Evolutionary conservation across 139 green algal genomes (phyloP).

Genomic region (Astrephomene gubernaculifera): DNA sequence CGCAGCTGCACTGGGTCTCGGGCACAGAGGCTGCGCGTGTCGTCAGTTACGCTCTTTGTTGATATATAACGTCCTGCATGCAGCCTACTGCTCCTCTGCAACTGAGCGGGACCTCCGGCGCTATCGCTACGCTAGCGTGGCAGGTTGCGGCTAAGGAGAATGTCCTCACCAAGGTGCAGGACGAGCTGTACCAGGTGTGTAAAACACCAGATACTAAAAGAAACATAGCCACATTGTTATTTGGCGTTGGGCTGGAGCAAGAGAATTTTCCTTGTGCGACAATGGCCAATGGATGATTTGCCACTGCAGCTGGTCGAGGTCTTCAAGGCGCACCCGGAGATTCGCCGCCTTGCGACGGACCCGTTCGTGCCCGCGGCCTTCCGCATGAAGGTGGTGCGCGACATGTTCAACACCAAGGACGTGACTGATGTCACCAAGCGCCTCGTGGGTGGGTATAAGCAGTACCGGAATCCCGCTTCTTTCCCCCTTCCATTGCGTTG

Average conservation of each 20-base stretch:
- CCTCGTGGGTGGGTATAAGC: constrained; percentile 60
- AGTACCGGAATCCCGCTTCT: too few relatives aligned
- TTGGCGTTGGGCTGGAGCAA: too few relatives aligned
- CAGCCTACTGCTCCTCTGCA: constrained; percentile 64
- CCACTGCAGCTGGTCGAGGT: constrained; percentile 47
- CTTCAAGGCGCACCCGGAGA: constrained; percentile 53
- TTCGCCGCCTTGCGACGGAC: constrained; percentile 64
- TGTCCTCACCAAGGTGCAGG: constrained; percentile 70
- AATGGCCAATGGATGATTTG: not conserved
- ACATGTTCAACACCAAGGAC: constrained; percentile 52
- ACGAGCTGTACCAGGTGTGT: constrained; percentile 73
- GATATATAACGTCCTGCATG: not conserved
- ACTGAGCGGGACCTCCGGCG: constrained; percentile 60
- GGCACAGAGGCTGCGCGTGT: not conserved
- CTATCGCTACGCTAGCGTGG: constrained; percentile 66
- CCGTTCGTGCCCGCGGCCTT: constrained; percentile 59
- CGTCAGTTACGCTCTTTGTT: not conserved
- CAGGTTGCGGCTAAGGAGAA: constrained; percentile 70
- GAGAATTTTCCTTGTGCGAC: not conserved
- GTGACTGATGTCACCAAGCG: constrained; percentile 64
- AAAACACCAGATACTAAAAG: too few relatives aligned
- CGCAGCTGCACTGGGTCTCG: too few relatives aligned
- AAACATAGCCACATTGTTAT: too few relatives aligned
- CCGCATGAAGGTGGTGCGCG: constrained; percentile 59
- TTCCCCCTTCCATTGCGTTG: too few relatives aligned